Evolutionary conservation across 2,329 filamentous ascomycete species (phyloP).

Genomic region (Pestalotiopsis sp.): DNA sequence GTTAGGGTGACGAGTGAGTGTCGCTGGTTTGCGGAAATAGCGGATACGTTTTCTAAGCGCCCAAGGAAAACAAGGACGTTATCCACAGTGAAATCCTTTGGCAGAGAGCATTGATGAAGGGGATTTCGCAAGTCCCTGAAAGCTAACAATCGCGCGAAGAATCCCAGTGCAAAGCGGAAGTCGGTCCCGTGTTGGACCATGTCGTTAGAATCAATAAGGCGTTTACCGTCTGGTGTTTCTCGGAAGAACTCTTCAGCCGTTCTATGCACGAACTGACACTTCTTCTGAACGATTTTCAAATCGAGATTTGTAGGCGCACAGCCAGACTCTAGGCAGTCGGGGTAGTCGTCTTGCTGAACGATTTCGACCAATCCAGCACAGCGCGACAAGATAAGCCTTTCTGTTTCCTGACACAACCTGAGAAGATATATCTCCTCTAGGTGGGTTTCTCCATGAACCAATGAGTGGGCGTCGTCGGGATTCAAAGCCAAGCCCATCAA

Average conservation of each 20-base stretch:
- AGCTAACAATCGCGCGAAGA: neutral
- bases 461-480: neutral
- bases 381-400: neutral
- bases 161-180: neutral
- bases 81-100: no score
- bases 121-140: neutral
- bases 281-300: no score
- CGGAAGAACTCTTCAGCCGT: no score
- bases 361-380: neutral
- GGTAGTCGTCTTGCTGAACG: neutral
- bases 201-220: no score
- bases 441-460: rapidly evolving
- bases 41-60: no score
- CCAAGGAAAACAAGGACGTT: no score
- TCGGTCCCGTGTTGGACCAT: no score
- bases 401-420: neutral
- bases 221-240: no score
- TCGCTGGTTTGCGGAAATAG: neutral
- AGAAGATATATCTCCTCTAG: neutral
- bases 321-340: no score
- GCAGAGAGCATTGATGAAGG: neutral
- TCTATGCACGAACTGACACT: no score
- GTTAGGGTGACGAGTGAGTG: neutral
- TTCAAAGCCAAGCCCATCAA: neutral
- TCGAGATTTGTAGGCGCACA: neutral